These are phyloP conservation scores for Ceratobasidium sp. DNA, from an alignment of 1,284 basidiomycete species.

Conservation along the genomic window DNA sequence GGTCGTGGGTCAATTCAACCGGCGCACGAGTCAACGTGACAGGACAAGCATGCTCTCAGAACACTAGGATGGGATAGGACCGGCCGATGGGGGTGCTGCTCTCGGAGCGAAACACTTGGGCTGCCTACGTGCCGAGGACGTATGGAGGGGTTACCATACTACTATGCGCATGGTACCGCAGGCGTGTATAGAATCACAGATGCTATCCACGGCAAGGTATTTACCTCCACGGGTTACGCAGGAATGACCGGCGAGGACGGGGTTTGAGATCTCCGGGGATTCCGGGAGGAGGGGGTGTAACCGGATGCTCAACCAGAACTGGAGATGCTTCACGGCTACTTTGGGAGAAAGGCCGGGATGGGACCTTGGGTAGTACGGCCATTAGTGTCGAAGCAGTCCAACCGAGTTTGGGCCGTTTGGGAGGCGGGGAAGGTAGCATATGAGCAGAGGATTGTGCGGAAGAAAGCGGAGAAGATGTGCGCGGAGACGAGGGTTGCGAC, in stretches of 20 bases:
- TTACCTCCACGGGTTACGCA: conserved; percentile 40
- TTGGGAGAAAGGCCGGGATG: conserved; percentile 26
- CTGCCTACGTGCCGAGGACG: conserved; percentile 37
- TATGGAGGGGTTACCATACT: conserved; percentile 21
- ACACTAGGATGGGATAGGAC: conserved; percentile 25
- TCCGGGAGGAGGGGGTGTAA: conserved; percentile 15
- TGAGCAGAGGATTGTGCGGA: background rate
- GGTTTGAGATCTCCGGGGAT: conserved; percentile 20
- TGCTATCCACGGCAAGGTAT: conserved; percentile 16
- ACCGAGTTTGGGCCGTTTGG: conserved; percentile 37
- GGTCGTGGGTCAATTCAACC: conserved; percentile 32
- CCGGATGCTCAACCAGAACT: conserved; percentile 25
- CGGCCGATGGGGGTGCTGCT: conserved; percentile 23
- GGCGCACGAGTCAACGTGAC: conserved; percentile 40
- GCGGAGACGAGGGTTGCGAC: conserved; percentile 32
- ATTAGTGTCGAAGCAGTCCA: conserved; percentile 37
- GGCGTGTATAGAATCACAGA: conserved; percentile 40
- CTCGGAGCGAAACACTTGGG: conserved; percentile 31
- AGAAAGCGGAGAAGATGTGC: conserved; percentile 12
- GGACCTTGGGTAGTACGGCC: conserved; percentile 36
- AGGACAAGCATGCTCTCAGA: conserved; percentile 37
- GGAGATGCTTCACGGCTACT: conserved; percentile 35
- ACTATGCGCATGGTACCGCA: conserved; percentile 16
- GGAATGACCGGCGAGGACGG: conserved; percentile 39
- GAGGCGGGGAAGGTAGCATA: conserved; percentile 20